A percentile compares a stretch with the other conserved stretches of the same genome.
Conservation (phyloP, 306 rosid species). For the Comarum palustre region DNA sequence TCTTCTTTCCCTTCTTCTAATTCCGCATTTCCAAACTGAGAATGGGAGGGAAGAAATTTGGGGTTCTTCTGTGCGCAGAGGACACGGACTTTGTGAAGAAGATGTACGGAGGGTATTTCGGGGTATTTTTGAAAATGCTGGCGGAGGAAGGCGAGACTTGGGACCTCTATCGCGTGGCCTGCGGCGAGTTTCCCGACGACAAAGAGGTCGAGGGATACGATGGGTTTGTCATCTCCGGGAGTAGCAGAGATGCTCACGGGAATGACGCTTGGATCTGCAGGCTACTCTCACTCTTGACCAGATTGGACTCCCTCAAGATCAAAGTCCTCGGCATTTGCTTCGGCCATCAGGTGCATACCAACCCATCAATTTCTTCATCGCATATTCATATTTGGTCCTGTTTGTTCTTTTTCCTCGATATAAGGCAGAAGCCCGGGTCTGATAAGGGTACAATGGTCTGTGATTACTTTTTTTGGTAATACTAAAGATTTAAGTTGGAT, state of each 20-base stretch:
- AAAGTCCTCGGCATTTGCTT: conserved; percentile 85
- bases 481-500: neutral
- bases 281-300: conserved; percentile 46
- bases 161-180: conserved; percentile 57
- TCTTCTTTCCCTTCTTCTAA: neutral
- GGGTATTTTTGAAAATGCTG: conserved; percentile 62
- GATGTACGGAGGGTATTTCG: conserved; percentile 71
- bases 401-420: too few species aligned
- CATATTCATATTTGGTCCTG: neutral
- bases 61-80: conserved; percentile 70
- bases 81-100: conserved; percentile 77
- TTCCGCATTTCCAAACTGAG: neutral
- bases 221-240: conserved; percentile 79
- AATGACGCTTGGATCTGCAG: conserved; percentile 70
- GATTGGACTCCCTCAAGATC: conserved; percentile 49
- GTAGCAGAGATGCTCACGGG: conserved; percentile 80
- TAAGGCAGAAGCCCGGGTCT: too few species aligned
- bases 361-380: neutral
- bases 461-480: neutral
- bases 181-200: conserved; percentile 53
- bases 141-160: conserved; percentile 75
- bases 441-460: neutral
- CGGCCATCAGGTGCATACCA: conserved; percentile 63
- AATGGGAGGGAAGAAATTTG: conserved; percentile 41
- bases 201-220: conserved; percentile 40